Evolutionary conservation across 2,329 filamentous ascomycete species (phyloP), one percentile per base, ranked within the genome.

Genomic region (Whalleya microplaca): DNA sequence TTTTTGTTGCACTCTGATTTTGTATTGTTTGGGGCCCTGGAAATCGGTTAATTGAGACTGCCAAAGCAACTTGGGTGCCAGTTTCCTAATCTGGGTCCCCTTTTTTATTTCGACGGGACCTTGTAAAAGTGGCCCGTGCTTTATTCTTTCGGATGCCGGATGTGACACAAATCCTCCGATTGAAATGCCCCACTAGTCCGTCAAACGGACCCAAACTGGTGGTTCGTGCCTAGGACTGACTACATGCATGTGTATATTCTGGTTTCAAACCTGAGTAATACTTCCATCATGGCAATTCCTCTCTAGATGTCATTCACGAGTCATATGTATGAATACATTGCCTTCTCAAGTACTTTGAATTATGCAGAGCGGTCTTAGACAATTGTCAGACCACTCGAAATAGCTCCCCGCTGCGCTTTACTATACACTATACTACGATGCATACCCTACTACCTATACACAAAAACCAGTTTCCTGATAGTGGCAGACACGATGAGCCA

Each of bases 381-480:
- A 44, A 46, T 53, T 40, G 18, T 45, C 37, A 32, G 51, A 51
- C 45, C 50, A 43, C 46, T 50, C 54, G 43, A 61, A 44, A 41
- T 42, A 32, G 27, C 46, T 51, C 50, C 45, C 21, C 46, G 42
- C 53, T 50, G 50, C 49, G 50, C 44, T 59, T 58, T 67, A 66
- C 48, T 66, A 61, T 67, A 69, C 66, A 68, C 62, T 63, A 62
- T 63, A 61, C 54, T 63, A 41, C 52, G 54, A 64, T 64, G 61
- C 64, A 62, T 52, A 53, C 58, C 63, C 48, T 55, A 23, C 51
- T 64, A 64, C 63, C 55, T 66, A 67, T 69, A 69, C 66, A 66
- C 62, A 67, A 60, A 62, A 59, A 61, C 55, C 53, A 45, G 45
- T 64, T 62, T 50, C 56, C 62, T 57, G 55, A 55, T 51, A 42